Evolutionary conservation across 2,329 filamentous ascomycete species (phyloP).

Genomic region (Colletotrichum filicis): DNA sequence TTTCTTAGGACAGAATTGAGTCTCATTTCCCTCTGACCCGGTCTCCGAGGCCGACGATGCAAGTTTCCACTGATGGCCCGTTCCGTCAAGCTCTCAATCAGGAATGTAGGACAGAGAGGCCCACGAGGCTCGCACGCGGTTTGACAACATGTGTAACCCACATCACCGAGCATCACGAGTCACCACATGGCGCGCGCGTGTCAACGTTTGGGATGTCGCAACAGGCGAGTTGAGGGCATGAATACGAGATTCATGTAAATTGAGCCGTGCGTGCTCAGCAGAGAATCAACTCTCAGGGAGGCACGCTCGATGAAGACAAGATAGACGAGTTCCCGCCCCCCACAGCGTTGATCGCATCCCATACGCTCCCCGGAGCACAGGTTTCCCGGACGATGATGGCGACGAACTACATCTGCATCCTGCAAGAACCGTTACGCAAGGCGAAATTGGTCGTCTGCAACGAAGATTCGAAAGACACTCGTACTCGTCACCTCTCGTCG

Average conservation of each 20-base stretch:
- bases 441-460: neutral
- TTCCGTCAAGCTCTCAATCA: neutral
- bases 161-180: neutral
- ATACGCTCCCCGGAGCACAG: neutral
- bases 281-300: neutral
- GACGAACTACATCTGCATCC: neutral
- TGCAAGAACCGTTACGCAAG: neutral
- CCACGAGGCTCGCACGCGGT: conserved; percentile 11
- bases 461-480: neutral
- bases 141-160: neutral
- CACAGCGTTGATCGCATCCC: neutral
- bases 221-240: conserved; percentile 1
- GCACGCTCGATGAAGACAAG: conserved; percentile 4
- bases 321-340: conserved; percentile 7
- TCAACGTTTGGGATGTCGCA: conserved; percentile 10
- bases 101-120: conserved; percentile 1
- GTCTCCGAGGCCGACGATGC: neutral
- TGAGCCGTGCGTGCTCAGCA: neutral
- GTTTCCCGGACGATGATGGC: neutral
- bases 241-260: conserved; percentile 26
- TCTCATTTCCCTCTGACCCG: neutral
- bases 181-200: conserved; percentile 20
- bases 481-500: neutral
- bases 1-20: conserved; percentile 24
- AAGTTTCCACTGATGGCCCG: neutral